phyloP scores from a whole-genome alignment of 768 basidiomycete species.

The Cystofilobasidium capitatum region DNA sequence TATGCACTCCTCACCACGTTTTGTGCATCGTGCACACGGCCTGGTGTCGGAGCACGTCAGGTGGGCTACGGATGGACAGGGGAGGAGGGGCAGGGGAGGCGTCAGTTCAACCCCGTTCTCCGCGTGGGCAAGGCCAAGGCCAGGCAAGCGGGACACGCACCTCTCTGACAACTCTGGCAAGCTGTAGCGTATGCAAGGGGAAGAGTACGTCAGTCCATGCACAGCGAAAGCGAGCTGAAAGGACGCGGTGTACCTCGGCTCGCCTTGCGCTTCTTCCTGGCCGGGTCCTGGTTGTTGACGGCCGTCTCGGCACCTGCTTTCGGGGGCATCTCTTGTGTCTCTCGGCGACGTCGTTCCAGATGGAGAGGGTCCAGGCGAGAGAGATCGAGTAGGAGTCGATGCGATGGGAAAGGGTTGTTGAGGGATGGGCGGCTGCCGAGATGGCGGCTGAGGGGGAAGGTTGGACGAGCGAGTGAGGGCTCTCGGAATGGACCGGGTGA shows the following conservation, averaged over 20 bases:
- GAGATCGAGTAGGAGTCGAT: too few species aligned
- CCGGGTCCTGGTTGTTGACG: not conserved
- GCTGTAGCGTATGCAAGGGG: not conserved
- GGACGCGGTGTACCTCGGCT: not conserved
- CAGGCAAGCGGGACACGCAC: not conserved
- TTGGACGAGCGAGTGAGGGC: too few species aligned
- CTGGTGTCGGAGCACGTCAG: slow-evolving; percentile 41
- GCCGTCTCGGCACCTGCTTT: not conserved
- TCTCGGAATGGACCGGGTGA: too few species aligned
- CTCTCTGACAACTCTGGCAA: slow-evolving; percentile 24
- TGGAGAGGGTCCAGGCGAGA: not conserved
- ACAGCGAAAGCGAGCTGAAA: not conserved
- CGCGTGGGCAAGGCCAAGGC: not conserved
- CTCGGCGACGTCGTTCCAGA: not conserved
- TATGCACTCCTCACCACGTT: slow-evolving; percentile 79
- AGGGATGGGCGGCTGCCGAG: too few species aligned
- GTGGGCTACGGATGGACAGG: not conserved
- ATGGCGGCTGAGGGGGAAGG: too few species aligned
- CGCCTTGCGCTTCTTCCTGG: slow-evolving; percentile 14
- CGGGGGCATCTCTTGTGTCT: not conserved
- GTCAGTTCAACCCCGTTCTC: not conserved
- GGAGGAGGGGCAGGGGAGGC: not conserved
- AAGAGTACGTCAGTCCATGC: not conserved
- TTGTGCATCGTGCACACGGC: slow-evolving; percentile 90
- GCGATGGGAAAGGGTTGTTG: too few species aligned